These are phyloP conservation scores for Phenoliferia sp. DNA, from an alignment of 1,284 basidiomycete genomes.

Conservation along the genomic window DNA sequence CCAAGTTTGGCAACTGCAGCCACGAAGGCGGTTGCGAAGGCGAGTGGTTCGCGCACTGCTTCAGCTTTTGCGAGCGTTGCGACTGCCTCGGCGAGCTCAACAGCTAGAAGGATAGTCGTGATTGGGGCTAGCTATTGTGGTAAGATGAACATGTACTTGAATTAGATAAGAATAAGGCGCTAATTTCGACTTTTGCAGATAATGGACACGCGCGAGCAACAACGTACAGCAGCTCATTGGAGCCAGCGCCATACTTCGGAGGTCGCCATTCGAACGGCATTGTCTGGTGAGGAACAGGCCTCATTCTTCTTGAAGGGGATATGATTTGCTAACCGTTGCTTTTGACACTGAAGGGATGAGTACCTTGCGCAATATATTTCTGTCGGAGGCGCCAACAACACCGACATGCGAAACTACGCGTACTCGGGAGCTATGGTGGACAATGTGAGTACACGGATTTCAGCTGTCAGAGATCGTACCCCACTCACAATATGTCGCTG, in stretches of 20 bases:
- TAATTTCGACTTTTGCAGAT: neutral
- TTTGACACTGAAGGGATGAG: neutral
- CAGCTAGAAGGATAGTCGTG: neutral
- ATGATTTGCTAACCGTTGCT: neutral
- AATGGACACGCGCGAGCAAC: neutral
- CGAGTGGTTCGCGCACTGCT: neutral
- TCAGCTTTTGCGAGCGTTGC: neutral
- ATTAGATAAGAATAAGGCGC: neutral
- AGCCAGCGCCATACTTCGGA: neutral
- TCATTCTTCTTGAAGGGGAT: no score
- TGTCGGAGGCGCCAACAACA: neutral
- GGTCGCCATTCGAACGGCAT: neutral
- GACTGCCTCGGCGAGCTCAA: neutral
- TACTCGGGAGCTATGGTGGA: neutral
- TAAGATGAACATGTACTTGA: no score
- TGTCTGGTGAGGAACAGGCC: neutral
- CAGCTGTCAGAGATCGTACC: neutral
- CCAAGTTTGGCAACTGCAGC: neutral
- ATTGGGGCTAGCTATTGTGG: neutral
- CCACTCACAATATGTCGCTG: neutral
- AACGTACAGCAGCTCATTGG: neutral
- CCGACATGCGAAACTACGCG: neutral
- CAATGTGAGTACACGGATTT: neutral
- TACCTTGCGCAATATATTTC: neutral
- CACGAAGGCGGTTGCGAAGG: neutral